Evolutionary conservation across 108 stramenopile genomes (phyloP).

Genomic region (Stephanodiscus triporus): DNA sequence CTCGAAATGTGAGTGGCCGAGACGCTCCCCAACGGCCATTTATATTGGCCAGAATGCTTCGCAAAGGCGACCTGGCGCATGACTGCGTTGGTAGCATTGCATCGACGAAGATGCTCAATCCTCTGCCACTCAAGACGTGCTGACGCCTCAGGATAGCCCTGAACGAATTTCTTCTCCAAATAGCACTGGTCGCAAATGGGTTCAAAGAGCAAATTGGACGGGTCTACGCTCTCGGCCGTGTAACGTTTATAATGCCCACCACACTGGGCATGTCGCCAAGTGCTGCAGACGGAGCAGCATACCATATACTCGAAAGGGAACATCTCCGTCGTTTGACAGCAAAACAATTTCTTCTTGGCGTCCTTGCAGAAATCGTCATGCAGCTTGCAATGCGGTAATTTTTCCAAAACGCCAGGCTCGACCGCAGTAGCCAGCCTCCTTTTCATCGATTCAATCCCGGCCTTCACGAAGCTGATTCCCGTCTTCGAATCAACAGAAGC

Average conservation of each 20-base stretch:
- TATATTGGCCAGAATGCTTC: constrained; percentile 80
- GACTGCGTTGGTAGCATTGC: constrained; percentile 67
- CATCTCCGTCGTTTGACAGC: constrained; percentile 78
- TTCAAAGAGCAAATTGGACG: constrained; percentile 50
- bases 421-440: constrained; percentile 47
- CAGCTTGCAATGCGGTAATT: constrained; percentile 81
- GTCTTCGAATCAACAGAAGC: constrained; percentile 24
- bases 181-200: constrained; percentile 80
- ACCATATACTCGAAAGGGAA: constrained; percentile 80
- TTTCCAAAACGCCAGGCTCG: constrained; percentile 81
- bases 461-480: constrained; percentile 13
- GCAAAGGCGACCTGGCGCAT: constrained; percentile 81
- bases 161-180: constrained; percentile 58
- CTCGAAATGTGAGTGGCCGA: constrained; percentile 69
- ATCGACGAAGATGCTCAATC: constrained; percentile 75
- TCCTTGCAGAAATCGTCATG: constrained; percentile 54
- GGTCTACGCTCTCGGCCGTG: constrained; percentile 57
- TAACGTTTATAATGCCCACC: constrained; percentile 83
- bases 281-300: constrained; percentile 83
- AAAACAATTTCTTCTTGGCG: constrained; percentile 60
- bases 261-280: constrained; percentile 86
- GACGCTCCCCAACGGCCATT: constrained; percentile 83
- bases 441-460: constrained; percentile 19
- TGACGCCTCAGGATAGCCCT: constrained; percentile 41
- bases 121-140: constrained; percentile 71